Conservation (phyloP, 805 yeast species). For the Kuraishia ogatae region DNA sequence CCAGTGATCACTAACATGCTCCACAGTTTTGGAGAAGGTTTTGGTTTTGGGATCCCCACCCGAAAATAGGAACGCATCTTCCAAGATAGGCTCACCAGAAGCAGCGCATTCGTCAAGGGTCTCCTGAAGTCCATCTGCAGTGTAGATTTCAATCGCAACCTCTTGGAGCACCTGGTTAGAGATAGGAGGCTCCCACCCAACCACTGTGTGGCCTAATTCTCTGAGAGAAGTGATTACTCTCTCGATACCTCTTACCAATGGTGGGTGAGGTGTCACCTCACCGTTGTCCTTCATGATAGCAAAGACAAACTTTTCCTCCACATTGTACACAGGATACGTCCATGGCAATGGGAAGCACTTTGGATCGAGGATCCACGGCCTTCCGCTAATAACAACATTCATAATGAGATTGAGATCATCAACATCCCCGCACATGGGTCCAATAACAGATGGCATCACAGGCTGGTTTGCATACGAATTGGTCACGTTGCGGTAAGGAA, state of each 20-base stretch:
- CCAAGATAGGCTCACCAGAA: constrained; percentile 25
- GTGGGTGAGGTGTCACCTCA: constrained; percentile 39
- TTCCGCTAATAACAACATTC: constrained; percentile 25
- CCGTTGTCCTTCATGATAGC: constrained; percentile 36
- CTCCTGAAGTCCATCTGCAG: constrained; percentile 34
- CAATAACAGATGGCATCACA: constrained; percentile 24
- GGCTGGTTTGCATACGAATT: constrained; percentile 25
- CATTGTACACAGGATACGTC: constrained; percentile 17
- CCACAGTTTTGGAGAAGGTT: constrained; percentile 14
- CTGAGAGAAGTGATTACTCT: constrained; percentile 16
- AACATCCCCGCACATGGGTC: constrained; percentile 22
- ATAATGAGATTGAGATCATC: constrained; percentile 27
- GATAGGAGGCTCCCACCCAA: constrained; percentile 37
- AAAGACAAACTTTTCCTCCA: constrained; percentile 25
- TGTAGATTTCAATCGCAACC: constrained; percentile 25
- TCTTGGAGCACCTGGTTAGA: constrained; percentile 20
- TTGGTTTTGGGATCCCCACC: constrained; percentile 18
- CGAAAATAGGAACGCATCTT: constrained; percentile 11
- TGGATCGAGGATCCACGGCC: constrained; percentile 44
- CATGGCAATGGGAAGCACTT: constrained; percentile 43
- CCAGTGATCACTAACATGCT: constrained; percentile 36
- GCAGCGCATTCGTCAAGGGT: constrained; percentile 20
- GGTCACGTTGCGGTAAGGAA: constrained; percentile 20
- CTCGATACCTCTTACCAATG: constrained; percentile 35
- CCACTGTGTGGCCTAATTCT: constrained; percentile 41